These are phyloP conservation scores for Funneliformis geosporum DNA, from an alignment of 192 early-diverging fungal species.

Conservation along the genomic window DNA sequence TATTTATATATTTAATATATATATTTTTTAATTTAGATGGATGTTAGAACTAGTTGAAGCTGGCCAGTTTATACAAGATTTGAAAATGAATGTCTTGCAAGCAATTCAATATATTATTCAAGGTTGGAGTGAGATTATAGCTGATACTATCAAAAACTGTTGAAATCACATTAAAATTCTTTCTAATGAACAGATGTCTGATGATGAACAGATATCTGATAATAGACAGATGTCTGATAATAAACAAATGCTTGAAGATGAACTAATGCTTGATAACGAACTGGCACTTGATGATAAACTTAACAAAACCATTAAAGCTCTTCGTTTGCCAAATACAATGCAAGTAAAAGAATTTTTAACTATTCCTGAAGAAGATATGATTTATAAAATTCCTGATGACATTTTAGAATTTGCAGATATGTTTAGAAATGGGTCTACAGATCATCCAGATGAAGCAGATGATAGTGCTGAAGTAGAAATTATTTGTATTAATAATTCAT, in stretches of 20 bases:
- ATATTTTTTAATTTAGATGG: neutral
- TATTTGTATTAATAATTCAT: neutral
- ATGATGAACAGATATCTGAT: neutral
- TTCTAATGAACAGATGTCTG: neutral
- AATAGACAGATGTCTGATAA: too few species aligned
- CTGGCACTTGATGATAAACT: too few species aligned
- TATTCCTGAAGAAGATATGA: constrained; percentile 26
- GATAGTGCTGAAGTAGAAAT: neutral
- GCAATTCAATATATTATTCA: constrained; percentile 1
- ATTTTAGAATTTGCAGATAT: constrained; percentile 10
- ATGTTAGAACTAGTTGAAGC: neutral
- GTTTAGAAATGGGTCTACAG: neutral
- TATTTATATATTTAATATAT: neutral
- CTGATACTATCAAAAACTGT: constrained; percentile 11
- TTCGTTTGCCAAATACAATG: neutral
- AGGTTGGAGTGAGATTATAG: neutral
- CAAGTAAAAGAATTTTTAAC: constrained; percentile 15
- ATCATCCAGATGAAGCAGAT: neutral
- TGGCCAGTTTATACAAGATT: neutral
- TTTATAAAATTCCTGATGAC: constrained; percentile 24
- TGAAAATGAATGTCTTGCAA: neutral
- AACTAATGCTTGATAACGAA: too few species aligned
- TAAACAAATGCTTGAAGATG: too few species aligned
- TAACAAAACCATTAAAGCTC: neutral
- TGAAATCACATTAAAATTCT: constrained; percentile 19